A percentile compares a stretch with the other conserved stretches of the same genome.
Evolutionary conservation across 2,329 filamentous ascomycete species (phyloP).

Genomic region (Pseudogymnoascus sp.): DNA sequence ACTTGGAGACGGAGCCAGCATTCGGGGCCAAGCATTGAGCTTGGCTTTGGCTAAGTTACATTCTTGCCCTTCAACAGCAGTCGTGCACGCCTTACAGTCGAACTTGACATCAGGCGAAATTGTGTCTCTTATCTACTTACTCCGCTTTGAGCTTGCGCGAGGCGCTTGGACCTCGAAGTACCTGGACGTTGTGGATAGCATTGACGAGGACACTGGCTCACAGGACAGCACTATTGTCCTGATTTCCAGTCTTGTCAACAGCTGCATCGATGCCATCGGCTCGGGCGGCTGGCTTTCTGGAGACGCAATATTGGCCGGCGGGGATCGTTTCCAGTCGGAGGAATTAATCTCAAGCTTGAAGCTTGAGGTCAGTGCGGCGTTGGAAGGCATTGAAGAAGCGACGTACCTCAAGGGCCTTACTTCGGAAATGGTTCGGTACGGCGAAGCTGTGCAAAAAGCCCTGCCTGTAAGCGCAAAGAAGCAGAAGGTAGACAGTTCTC

Average conservation of each 20-base stretch:
- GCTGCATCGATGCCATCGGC: slow-evolving; percentile 68
- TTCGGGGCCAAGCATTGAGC: slow-evolving; percentile 57
- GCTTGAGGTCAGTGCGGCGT: slow-evolving; percentile 60
- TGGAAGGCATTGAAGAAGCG: slow-evolving; percentile 65
- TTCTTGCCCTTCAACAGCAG: slow-evolving; percentile 51
- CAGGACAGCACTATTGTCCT: slow-evolving; percentile 63
- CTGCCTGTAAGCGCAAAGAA: slow-evolving; percentile 21
- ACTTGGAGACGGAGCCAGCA: slow-evolving; percentile 54
- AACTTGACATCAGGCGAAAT: slow-evolving; percentile 61
- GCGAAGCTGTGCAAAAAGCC: slow-evolving; percentile 28
- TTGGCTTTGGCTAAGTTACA: slow-evolving; percentile 63
- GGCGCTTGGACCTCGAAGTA: slow-evolving; percentile 72
- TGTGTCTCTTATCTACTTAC: slow-evolving; percentile 61
- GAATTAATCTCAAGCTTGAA: slow-evolving; percentile 60
- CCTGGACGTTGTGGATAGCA: slow-evolving; percentile 47
- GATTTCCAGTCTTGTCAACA: slow-evolving; percentile 63
- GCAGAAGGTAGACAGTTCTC: slow-evolving; percentile 20
- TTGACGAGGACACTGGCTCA: slow-evolving; percentile 41
- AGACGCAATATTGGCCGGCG: slow-evolving; percentile 42
- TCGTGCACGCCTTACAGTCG: slow-evolving; percentile 56
- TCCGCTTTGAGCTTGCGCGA: slow-evolving; percentile 64
- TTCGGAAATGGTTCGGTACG: slow-evolving; percentile 59
- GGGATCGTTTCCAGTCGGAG: slow-evolving; percentile 45
- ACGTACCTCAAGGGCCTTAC: slow-evolving; percentile 57
- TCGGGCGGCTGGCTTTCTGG: slow-evolving; percentile 66